A percentile compares a stretch with the other conserved stretches of the same genome.
Conservation (phyloP, 2,329 filamentous ascomycete genomes). For the Capronia coronata region DNA sequence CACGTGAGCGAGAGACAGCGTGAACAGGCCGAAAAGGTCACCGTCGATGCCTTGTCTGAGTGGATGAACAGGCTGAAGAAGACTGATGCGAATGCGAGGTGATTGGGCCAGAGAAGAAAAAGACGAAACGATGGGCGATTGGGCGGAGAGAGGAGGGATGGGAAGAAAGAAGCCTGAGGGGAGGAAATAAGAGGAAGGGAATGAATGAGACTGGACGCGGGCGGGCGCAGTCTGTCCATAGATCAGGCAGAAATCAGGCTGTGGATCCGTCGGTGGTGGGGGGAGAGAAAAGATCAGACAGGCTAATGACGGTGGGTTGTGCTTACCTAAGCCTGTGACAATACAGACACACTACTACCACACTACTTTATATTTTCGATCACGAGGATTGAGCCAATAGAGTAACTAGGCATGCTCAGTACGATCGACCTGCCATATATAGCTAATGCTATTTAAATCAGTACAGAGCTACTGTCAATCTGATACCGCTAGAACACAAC, state of each 20-base stretch:
- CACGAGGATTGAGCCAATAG: too few relatives aligned
- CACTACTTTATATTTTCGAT: too few relatives aligned
- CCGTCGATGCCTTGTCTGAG: conserved; percentile 16
- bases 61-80: conserved; percentile 7
- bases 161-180: conserved; percentile 12
- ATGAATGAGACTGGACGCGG: conserved; percentile 6
- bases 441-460: too few relatives aligned
- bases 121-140: conserved; percentile 24
- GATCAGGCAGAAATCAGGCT: background rate
- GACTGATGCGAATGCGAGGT: conserved; percentile 11
- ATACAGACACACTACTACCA: too few relatives aligned
- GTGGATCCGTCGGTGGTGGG: background rate
- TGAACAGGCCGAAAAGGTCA: background rate
- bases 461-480: too few relatives aligned
- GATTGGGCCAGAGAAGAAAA: conserved; percentile 22
- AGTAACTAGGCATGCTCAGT: too few relatives aligned
- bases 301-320: background rate
- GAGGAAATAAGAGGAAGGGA: conserved; percentile 12
- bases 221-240: background rate
- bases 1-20: conserved; percentile 13
- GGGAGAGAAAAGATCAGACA: background rate
- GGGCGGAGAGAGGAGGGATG: conserved; percentile 20
- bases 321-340: too few relatives aligned
- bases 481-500: too few relatives aligned
- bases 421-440: too few relatives aligned